Conservation (phyloP, 2,329 filamentous ascomycete species). For the Simplicillium sp. region DNA sequence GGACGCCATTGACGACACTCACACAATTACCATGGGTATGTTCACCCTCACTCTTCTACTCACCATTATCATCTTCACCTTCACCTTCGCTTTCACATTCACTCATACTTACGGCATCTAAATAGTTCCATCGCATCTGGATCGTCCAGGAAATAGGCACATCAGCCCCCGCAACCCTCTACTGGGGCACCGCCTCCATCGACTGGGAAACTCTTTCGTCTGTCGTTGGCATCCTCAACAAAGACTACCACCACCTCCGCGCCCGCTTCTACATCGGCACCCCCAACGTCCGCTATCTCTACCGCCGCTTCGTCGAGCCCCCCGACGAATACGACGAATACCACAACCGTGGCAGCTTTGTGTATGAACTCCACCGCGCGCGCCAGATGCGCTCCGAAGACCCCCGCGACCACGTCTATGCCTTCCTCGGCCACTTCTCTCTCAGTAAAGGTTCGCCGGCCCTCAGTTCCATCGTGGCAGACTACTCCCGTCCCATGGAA, state of each 20-base stretch:
- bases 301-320: constrained; percentile 22
- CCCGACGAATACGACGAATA: constrained; percentile 13
- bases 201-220: constrained; percentile 21
- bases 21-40: constrained; percentile 23
- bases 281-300: constrained; percentile 21
- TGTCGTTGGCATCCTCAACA: constrained; percentile 20
- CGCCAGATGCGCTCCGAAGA: constrained; percentile 21
- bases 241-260: constrained; percentile 21
- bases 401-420: constrained; percentile 23
- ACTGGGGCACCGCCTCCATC: constrained; percentile 21
- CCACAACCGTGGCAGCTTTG: constrained; percentile 22
- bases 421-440: constrained; percentile 25
- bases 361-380: constrained; percentile 25
- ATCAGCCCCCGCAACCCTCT: constrained; percentile 19
- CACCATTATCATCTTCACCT: constrained; percentile 1
- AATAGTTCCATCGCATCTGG: constrained; percentile 26
- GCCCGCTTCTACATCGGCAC: constrained; percentile 19
- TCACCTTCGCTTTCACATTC: no score
- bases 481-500: constrained; percentile 19
- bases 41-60: no score
- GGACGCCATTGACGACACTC: constrained; percentile 21
- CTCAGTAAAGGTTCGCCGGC: constrained; percentile 9
- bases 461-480: constrained; percentile 14
- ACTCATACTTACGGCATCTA: constrained; percentile 1
- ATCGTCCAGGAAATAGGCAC: constrained; percentile 28